These are phyloP conservation scores for Aethionema arabicum DNA, from an alignment of 345 rosid genomes.

Conservation along the genomic window DNA sequence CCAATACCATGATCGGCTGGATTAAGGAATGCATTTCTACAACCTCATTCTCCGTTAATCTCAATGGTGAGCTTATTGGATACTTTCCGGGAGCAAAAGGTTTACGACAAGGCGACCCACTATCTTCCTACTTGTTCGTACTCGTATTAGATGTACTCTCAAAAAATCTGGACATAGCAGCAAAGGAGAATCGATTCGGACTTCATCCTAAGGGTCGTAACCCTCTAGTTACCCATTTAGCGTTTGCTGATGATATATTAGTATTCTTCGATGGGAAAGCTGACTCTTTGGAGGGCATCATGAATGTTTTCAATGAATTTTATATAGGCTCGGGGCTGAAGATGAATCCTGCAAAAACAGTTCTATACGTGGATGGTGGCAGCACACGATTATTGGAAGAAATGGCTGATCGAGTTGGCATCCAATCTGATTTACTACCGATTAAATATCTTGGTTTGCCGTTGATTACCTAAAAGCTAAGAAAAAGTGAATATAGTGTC, in stretches of 20 bases:
- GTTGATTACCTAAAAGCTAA: too few species aligned
- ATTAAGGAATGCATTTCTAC: not conserved
- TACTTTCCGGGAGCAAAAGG: not conserved
- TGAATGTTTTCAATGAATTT: too few species aligned
- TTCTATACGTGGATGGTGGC: too few species aligned
- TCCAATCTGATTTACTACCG: too few species aligned
- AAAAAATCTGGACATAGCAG: not conserved
- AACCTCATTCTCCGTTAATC: not conserved
- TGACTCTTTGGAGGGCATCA: rapidly evolving
- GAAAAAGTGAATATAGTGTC: too few species aligned
- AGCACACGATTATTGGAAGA: too few species aligned
- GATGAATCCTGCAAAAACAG: too few species aligned
- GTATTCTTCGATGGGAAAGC: not conserved
- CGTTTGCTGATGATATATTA: not conserved
- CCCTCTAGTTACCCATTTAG: not conserved
- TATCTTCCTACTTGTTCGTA: not conserved
- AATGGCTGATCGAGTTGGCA: too few species aligned
- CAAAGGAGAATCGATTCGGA: rapidly evolving
- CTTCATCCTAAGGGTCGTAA: not conserved
- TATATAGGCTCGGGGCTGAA: rapidly evolving
- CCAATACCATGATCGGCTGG: too few species aligned
- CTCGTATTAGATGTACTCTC: not conserved
- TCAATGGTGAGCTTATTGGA: not conserved
- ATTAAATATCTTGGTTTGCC: too few species aligned
- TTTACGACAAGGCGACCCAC: not conserved